Base-by-base conservation (phyloP, 352 stramenopile species). In the Phytophthora boehmeriae region DNA sequence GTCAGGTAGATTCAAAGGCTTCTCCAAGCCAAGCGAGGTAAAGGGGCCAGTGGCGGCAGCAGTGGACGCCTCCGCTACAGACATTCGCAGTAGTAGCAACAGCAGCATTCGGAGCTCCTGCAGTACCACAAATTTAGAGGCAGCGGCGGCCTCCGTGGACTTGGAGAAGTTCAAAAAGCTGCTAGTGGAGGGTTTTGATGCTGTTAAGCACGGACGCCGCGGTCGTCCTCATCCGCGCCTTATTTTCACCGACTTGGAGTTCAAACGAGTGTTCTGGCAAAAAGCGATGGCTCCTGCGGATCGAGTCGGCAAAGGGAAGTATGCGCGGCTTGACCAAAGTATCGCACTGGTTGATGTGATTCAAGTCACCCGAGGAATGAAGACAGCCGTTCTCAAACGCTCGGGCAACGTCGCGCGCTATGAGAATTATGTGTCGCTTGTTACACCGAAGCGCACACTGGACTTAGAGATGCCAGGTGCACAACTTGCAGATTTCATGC, bases 191-290 rank as follows among this genome's bases (percentile, higher is more conserved):
- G 83, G 83, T 30, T 91, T 92, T 53, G 80, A 91, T 8, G 77
- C 86, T 20, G 68, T 89, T 35, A 92, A 92, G 55, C 83, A 92
- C 35, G 83, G 83, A 8, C 80, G 83, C 16, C 76, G 83, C 4
- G 83, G 83, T 35, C 80, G 73, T 25, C 81, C 84, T 8, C 84
- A 93, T 52, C 64, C 72, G 25, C 81, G 84, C 17, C 73, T 83
- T 20, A 73, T 91, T 19, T 93, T 89, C 63, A 79, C 78, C 3
- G 84, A 93, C 49, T 64, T 93, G 59, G 78, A 85, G 41, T 79
- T 91, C 48, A 91, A 91, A 53, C 80, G 84, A 43, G 75, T 91
- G 22, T 93, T 93, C 59, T 93, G 84, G 84, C 81, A 90, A 93
- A n/a, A 93, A 38, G 71, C 83, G 2, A 47, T 73, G 59, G 41